Percentiles rank a stretch among this genome's conserved stretches.
Evolutionary conservation across 2,329 filamentous ascomycete species (phyloP).

Genomic region (Penicillium vulpinum): DNA sequence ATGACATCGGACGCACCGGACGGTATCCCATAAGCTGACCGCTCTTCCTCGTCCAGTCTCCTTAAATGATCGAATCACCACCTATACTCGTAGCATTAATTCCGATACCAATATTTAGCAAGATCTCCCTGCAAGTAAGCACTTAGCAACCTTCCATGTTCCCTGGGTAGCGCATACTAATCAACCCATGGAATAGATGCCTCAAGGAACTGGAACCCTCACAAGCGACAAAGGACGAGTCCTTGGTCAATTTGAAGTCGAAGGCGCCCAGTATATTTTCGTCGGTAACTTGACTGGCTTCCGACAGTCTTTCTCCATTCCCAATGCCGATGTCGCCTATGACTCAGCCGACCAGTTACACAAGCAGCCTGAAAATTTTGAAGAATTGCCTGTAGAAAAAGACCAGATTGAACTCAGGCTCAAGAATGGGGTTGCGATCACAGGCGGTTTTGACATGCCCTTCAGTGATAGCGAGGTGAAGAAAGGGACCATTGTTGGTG

Average conservation of each 20-base stretch:
- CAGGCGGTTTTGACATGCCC: conserved; percentile 11
- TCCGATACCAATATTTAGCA: background rate
- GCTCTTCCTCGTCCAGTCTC: conserved; percentile 1
- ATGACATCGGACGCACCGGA: conserved; percentile 8
- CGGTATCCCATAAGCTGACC: conserved; percentile 1
- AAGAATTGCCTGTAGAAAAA: conserved; percentile 4
- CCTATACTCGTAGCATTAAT: background rate
- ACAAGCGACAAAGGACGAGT: conserved; percentile 11
- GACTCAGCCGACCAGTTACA: conserved; percentile 9
- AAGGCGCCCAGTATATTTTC: conserved; percentile 10
- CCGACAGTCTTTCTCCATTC: conserved; percentile 7
- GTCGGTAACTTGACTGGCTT: conserved; percentile 5
- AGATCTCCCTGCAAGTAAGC: background rate
- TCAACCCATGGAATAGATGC: conserved; percentile 1
- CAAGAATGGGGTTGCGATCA: conserved; percentile 9
- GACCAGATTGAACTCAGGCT: conserved; percentile 9
- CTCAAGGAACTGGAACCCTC: conserved; percentile 9
- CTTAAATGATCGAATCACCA: background rate
- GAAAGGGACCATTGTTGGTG: background rate
- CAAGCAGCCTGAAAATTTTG: conserved; percentile 5
- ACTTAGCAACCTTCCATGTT: background rate
- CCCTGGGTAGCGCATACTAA: background rate
- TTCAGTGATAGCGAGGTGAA: conserved; percentile 9
- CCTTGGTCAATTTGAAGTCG: conserved; percentile 11
- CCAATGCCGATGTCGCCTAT: conserved; percentile 8